A percentile compares a stretch with the other conserved stretches of the same genome.
Evolutionary conservation across 2,329 filamentous ascomycete genomes (phyloP).

Genomic region (Myriosclerotinia scirpicola): DNA sequence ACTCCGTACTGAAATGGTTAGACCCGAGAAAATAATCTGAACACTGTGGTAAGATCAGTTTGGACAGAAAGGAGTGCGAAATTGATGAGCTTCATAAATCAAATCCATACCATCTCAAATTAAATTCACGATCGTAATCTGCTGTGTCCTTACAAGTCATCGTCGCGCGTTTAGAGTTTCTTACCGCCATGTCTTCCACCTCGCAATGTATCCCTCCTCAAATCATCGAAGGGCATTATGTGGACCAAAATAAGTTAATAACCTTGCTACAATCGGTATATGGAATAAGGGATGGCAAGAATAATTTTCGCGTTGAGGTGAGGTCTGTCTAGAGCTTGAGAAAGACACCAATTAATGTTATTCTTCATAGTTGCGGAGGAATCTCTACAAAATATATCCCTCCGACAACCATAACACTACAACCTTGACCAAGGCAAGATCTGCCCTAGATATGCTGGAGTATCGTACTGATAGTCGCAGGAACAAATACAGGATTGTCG

Average conservation of each 20-base stretch:
- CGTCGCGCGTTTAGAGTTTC: background rate
- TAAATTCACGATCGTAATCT: too few relatives aligned
- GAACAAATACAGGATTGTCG: constrained; percentile 32
- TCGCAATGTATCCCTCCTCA: background rate
- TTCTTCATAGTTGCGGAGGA: background rate
- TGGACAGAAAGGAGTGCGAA: too few relatives aligned
- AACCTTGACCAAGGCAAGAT: constrained; percentile 27
- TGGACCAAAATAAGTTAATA: background rate
- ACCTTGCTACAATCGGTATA: background rate
- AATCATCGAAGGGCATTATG: background rate
- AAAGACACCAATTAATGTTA: background rate
- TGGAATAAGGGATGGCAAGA: background rate
- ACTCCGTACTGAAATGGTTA: too few relatives aligned
- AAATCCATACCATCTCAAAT: too few relatives aligned
- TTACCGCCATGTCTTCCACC: background rate
- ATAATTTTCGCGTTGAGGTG: background rate
- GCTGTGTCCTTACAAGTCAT: too few relatives aligned
- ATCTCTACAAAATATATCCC: constrained; percentile 2
- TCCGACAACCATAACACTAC: constrained; percentile 8
- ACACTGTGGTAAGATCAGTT: too few relatives aligned
- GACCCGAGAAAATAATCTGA: too few relatives aligned
- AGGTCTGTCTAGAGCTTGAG: background rate
- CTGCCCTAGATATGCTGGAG: background rate
- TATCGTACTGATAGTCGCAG: constrained; percentile 11
- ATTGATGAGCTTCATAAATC: too few relatives aligned